Base-by-base conservation (phyloP, 139 green algal species). In the Picochlorum sp. region DNA sequence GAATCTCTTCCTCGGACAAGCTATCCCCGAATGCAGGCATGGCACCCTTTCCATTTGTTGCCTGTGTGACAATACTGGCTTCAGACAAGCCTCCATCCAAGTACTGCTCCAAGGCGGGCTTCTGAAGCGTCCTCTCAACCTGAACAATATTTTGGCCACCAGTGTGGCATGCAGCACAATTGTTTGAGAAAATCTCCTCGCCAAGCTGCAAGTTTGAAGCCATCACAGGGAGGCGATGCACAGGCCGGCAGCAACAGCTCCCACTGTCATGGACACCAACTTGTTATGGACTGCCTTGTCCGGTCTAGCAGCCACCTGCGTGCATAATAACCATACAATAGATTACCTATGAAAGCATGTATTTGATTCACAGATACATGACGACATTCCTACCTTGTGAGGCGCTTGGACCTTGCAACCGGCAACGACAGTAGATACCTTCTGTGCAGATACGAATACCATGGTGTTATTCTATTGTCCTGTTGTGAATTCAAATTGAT, bases 1-100 rank as follows among this genome's bases (percentile, higher is more conserved):
- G 45, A 28, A 92, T 92, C 72, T 92, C 85, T 4, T 90, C 80
- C 28, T 87, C 76, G 28, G 71, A 67, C 28, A 92, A 81, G 2
- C 68, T 70, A 38, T 71, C 82, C 1, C 34, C 63, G 78, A 85
- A 92, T 10, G 84, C 84, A 6, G 83, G 83, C 84, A 91, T 91
- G 32, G 77, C 77, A 23, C 66, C 68, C 77, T 88, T 88, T 66
- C 81, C 79, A 52, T 88, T 85, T 41, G 70, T 47, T 10, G 86
- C 76, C 44, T 72, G 57, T 9, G n/a, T 32, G 0, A 49, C 9
- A 9, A 68, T 68, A 3, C 21, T 13, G 4, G 59, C 66, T 7
- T 50, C 16, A 32, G 10, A 50, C 11, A 72, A 50, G 41, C 82
- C 82, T 10, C 83, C 83, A 1, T 69, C 62, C 23, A 90, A 70